Conservation (phyloP, 2,329 filamentous ascomycete species). For the Trichoderma sp. region DNA sequence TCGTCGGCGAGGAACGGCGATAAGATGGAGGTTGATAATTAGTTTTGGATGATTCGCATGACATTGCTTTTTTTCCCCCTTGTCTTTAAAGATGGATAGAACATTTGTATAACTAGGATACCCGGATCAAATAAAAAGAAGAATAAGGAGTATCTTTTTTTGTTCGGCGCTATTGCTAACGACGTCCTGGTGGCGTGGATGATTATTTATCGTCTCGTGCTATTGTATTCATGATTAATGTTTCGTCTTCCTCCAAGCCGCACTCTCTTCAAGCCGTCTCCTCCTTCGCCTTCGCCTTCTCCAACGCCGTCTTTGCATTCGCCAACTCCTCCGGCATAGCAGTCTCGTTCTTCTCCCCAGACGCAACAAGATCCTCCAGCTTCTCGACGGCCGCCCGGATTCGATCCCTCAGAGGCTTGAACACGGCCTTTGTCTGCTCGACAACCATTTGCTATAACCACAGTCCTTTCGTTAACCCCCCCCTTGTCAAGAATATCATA, state of each 20-base stretch:
- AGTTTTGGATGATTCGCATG: conserved; percentile 18
- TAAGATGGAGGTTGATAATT: conserved; percentile 66
- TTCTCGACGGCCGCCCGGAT: conserved; percentile 71
- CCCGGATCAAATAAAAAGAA: conserved; percentile 19
- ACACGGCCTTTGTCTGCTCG: conserved; percentile 85
- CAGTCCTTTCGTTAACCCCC: neutral
- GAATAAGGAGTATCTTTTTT: neutral
- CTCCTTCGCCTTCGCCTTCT: conserved; percentile 45
- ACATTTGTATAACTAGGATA: conserved; percentile 29
- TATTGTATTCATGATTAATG: neutral
- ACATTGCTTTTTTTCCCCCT: neutral
- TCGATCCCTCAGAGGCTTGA: conserved; percentile 69
- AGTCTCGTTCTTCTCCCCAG: conserved; percentile 51
- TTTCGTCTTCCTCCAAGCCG: neutral
- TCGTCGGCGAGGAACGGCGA: conserved; percentile 52
- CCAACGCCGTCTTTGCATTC: conserved; percentile 57
- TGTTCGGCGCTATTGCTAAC: neutral
- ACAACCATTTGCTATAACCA: conserved; percentile 68
- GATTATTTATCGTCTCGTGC: neutral
- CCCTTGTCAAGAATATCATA: neutral
- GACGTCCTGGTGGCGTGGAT: conserved; percentile 3
- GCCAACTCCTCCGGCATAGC: conserved; percentile 51
- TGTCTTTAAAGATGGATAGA: conserved; percentile 19
- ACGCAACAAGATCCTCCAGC: conserved; percentile 75
- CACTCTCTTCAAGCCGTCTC: conserved; percentile 24